Percentiles rank a stretch among this genome's conserved stretches.
Evolutionary conservation across 2,329 filamentous ascomycete genomes (phyloP).

Genomic region (Ophiostoma angusticollis): DNA sequence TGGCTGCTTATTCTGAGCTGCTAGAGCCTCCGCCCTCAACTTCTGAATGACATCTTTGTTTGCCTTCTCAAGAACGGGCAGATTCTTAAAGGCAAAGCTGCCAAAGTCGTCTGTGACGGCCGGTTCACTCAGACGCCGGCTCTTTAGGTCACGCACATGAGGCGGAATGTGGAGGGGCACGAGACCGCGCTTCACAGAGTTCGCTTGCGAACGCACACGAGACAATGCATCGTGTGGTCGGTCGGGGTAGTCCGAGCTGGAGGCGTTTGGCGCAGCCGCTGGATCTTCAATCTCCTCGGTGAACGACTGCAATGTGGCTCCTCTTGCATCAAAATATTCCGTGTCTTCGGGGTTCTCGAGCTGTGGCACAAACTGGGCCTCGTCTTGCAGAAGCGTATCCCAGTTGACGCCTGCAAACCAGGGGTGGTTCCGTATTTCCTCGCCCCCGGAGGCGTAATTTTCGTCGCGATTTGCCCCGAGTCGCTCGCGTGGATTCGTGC

Average conservation of each 20-base stretch:
- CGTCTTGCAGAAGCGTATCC: slow-evolving; percentile 84
- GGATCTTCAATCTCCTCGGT: slow-evolving; percentile 91
- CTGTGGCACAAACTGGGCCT: slow-evolving; percentile 87
- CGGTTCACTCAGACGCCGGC: slow-evolving; percentile 79
- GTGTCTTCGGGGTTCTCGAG: slow-evolving; percentile 93
- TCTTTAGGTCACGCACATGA: slow-evolving; percentile 85
- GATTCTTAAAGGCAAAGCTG: slow-evolving; percentile 91
- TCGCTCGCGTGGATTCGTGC: slow-evolving; percentile 66
- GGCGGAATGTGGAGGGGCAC: slow-evolving; percentile 96
- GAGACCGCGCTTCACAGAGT: slow-evolving; percentile 74
- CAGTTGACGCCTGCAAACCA: slow-evolving; percentile 87
- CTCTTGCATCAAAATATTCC: slow-evolving; percentile 89
- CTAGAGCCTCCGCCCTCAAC: slow-evolving; percentile 79
- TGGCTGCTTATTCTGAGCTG: slow-evolving; percentile 39
- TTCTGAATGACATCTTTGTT: slow-evolving; percentile 99
- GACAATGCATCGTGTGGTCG: slow-evolving; percentile 91
- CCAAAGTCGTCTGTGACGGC: slow-evolving; percentile 86
- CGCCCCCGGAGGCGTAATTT: slow-evolving; percentile 69
- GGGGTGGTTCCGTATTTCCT: slow-evolving; percentile 76
- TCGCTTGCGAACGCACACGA: slow-evolving; percentile 75
- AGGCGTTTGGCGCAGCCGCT: slow-evolving; percentile 56
- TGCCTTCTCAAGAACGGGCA: slow-evolving; percentile 90
- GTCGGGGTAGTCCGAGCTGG: slow-evolving; percentile 63
- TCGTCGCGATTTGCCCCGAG: slow-evolving; percentile 79
- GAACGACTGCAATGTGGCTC: slow-evolving; percentile 84